These are phyloP conservation scores for Xanthoconium stramineum DNA, from an alignment of 768 basidiomycete species.

Conservation along the genomic window DNA sequence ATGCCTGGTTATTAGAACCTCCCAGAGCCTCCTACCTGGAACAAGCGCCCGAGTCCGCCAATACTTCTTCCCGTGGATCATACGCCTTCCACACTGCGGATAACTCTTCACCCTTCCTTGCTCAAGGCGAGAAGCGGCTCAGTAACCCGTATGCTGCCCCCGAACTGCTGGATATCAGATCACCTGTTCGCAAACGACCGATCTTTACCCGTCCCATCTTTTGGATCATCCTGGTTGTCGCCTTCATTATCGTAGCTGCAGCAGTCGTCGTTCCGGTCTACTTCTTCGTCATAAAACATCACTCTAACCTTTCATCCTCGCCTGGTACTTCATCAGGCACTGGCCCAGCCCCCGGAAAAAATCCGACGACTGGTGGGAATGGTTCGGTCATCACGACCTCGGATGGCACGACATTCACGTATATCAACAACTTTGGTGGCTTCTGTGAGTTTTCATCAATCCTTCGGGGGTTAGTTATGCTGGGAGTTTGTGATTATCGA, in stretches of 20 bases:
- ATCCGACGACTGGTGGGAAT: conserved; percentile 51
- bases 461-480: background rate
- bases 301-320: background rate
- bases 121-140: conserved; percentile 15
- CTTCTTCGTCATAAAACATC: conserved; percentile 27
- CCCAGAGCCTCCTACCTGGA: conserved; percentile 29
- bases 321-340: background rate
- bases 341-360: too few species aligned
- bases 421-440: conserved; percentile 75
- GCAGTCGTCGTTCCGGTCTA: conserved; percentile 44
- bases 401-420: conserved; percentile 72
- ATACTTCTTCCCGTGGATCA: conserved; percentile 23
- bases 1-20: conserved; percentile 4
- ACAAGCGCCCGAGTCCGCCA: conserved; percentile 15
- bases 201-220: conserved; percentile 20
- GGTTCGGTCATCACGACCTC: conserved; percentile 62
- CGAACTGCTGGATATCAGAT: background rate
- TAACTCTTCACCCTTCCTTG: conserved; percentile 26
- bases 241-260: conserved; percentile 30
- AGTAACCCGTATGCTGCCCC: conserved; percentile 3
- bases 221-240: conserved; percentile 29
- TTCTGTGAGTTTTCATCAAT: conserved; percentile 47
- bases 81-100: conserved; percentile 15
- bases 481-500: background rate
- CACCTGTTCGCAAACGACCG: conserved; percentile 15